Conservation (phyloP, 805 yeast species). For the Suhomyces sp. region DNA sequence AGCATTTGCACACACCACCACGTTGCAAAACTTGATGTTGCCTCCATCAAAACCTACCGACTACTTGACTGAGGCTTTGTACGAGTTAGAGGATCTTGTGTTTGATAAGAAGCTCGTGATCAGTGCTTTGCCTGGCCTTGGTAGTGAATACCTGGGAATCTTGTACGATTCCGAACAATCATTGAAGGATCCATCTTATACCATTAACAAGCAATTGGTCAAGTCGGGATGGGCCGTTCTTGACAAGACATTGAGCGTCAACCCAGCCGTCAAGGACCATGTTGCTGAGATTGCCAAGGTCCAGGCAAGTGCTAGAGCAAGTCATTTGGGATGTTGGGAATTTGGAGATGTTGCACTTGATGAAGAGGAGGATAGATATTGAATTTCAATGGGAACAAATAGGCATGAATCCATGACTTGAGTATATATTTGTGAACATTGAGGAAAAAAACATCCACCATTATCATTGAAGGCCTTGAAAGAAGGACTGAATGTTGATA, state of each 20-base stretch:
- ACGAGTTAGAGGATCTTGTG: constrained; percentile 51
- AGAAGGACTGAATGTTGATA: no score
- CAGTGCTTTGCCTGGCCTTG: constrained; percentile 44
- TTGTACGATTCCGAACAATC: constrained; percentile 59
- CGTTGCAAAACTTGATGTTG: constrained; percentile 50
- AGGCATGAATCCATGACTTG: no score
- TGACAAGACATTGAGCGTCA: constrained; percentile 27
- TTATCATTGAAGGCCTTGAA: no score
- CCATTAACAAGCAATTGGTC: constrained; percentile 60
- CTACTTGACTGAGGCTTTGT: constrained; percentile 54
- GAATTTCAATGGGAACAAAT: no score
- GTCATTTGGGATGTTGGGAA: constrained; percentile 69
- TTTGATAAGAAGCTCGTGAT: constrained; percentile 56
- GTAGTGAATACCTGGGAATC: constrained; percentile 49
- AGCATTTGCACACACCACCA: constrained; percentile 56
- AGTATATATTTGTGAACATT: no score
- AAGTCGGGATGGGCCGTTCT: constrained; percentile 62
- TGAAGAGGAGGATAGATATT: no score
- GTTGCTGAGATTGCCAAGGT: constrained; percentile 35
- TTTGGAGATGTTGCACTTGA: constrained; percentile 69
- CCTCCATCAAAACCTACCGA: constrained; percentile 60
- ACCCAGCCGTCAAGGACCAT: constrained; percentile 35
- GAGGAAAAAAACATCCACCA: no score
- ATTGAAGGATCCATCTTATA: constrained; percentile 51
- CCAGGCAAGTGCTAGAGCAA: constrained; percentile 50